phyloP scores from a whole-genome alignment of 2,329 filamentous ascomycete species.

The Colletotrichum liaoningense region DNA sequence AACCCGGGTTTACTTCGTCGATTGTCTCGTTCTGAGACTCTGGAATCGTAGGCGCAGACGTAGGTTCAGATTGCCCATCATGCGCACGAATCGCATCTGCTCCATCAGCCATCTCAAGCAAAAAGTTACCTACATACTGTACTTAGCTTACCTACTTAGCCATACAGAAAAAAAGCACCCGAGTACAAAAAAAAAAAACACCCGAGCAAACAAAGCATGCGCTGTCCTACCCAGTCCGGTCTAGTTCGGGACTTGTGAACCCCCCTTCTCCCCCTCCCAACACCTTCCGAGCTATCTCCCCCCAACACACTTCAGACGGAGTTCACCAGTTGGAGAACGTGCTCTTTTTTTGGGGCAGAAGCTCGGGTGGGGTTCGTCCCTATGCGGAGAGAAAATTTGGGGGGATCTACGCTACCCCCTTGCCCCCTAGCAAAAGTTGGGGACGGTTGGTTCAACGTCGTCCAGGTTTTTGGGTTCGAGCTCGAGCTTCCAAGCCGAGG shows the following conservation, averaged over 20 bases:
- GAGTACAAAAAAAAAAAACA: background rate
- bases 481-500: background rate
- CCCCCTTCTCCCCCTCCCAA: conserved; percentile 5
- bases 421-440: background rate
- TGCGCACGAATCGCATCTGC: background rate
- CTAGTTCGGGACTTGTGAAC: background rate
- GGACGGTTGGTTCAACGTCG: background rate
- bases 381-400: conserved; percentile 17
- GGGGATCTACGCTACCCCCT: conserved; percentile 15
- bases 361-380: conserved; percentile 14
- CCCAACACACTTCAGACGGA: conserved; percentile 27
- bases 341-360: conserved; percentile 11
- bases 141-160: too few species aligned
- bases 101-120: too few species aligned
- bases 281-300: conserved; percentile 26
- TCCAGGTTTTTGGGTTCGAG: background rate
- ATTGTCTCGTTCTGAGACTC: conserved; percentile 17
- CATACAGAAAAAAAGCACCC: too few species aligned
- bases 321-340: conserved; percentile 22
- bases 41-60: background rate
- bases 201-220: background rate
- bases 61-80: background rate
- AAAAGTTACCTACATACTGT: too few species aligned
- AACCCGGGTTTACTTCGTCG: conserved; percentile 32
- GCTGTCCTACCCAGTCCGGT: conserved; percentile 14